Base-by-base conservation (phyloP, 306 rosid genomes). In the Casuarina glauca region DNA sequence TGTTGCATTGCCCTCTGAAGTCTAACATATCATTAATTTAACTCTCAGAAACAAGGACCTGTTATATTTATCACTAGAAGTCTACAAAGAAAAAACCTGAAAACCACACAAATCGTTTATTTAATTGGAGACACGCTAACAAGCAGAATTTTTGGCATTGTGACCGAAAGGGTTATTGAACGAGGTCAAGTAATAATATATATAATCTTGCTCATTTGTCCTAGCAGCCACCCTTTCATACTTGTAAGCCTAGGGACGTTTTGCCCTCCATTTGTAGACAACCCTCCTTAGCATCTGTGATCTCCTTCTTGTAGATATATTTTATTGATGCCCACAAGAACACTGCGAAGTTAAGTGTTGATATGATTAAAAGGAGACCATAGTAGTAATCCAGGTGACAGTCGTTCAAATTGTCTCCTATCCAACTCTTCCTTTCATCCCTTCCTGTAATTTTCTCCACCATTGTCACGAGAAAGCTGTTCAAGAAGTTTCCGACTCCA, bases 301-400 rank as follows among this genome's bases (percentile, higher is more conserved):
- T 67, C 71, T 89, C 92, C 39, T 70, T 80, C 81, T 89, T 89
- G 89, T 89, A 89, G 13, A 86, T 61, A 11, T 89, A 89, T 62
- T 54, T 76, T 46, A 80, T 84, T 76, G 90, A 80, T 49, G 90
- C 90, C 84, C 84, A 84, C 32, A 89, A 16, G 79, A 89, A 89
- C 0, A 39, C 82, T 20, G 64, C 89, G 6, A 90, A 46, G 76
- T 88, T 92, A 13, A 92, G 42, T 0, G 67, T 20, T 7, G 93
- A 81, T 15, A 90, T 81, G 50, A 88, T 89, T 83, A 88, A 51
- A 66, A 92, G 85, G 71, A 90, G 80, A 2, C 90, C 93, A 67
- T 90, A 92, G 75, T 88, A 88, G 78, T 84, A 92, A 74, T 90
- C 95, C 73, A 92, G 79, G 87, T 86, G 97, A 57, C 86, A 79